Conservation (phyloP, 192 early-diverging fungal species). For the Helicostylum pulchrum region DNA sequence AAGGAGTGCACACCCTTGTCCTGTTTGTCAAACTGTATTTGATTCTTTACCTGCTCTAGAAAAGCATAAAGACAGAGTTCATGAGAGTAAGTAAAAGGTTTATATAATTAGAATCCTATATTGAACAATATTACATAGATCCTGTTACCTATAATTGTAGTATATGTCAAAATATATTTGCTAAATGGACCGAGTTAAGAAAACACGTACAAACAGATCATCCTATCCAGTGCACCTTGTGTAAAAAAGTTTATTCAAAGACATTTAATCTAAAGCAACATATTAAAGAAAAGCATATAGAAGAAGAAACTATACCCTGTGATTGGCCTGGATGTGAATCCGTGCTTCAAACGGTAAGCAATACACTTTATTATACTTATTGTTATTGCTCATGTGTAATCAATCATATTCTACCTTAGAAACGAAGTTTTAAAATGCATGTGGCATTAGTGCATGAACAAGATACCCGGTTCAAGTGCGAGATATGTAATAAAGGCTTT, state of each 20-base stretch:
- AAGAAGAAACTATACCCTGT: neutral
- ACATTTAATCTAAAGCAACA: neutral
- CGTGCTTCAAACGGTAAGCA: constrained; percentile 3
- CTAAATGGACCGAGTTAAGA: constrained; percentile 3
- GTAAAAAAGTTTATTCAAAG: neutral
- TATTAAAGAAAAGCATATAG: constrained; percentile 3
- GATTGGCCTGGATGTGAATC: constrained; percentile 5
- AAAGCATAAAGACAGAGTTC: constrained; percentile 9
- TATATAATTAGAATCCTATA: neutral
- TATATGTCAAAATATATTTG: neutral
- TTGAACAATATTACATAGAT: neutral
- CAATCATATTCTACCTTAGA: neutral
- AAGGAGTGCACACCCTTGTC: neutral
- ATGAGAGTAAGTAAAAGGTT: constrained; percentile 1
- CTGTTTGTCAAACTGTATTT: neutral
- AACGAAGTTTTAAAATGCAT: constrained; percentile 5
- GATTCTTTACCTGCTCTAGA: neutral
- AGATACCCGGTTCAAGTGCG: neutral
- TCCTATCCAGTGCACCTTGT: neutral
- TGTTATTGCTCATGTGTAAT: neutral
- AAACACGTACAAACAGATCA: neutral
- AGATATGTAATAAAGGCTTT: constrained; percentile 6
- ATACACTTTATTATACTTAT: neutral
- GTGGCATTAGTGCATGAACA: neutral
- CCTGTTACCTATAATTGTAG: constrained; percentile 5